These are phyloP conservation scores for Dysphania ambrosioides DNA, from an alignment of 148 eudicot genomes.

Conservation along the genomic window DNA sequence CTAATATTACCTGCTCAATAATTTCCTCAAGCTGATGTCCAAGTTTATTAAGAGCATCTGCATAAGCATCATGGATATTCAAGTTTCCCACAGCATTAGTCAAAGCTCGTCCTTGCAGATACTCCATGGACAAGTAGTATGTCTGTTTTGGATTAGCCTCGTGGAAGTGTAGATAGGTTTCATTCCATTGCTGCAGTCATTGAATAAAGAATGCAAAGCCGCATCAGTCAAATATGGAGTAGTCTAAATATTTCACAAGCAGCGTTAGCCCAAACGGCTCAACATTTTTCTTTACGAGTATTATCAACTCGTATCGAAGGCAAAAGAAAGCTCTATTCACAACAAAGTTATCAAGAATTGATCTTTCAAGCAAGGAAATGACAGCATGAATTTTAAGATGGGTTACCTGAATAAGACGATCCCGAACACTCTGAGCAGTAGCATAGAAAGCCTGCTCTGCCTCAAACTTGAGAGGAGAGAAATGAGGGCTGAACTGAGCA, in stretches of 20 bases:
- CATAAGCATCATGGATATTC: constrained; percentile 74
- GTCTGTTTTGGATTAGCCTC: constrained; percentile 90
- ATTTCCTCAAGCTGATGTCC: constrained; percentile 93
- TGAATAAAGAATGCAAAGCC: constrained; percentile 13
- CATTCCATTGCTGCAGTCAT: constrained; percentile 92
- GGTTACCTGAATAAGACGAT: constrained; percentile 73
- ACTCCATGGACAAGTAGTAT: constrained; percentile 97
- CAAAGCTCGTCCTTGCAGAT: constrained; percentile 94
- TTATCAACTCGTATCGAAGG: not conserved
- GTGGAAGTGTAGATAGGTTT: constrained; percentile 84
- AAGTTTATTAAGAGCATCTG: constrained; percentile 75
- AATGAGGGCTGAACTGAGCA: constrained; percentile 89
- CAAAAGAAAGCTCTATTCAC: not conserved
- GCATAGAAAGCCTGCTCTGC: constrained; percentile 96
- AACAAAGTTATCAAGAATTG: not conserved
- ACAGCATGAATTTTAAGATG: not conserved
- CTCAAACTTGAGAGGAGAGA: constrained; percentile 86
- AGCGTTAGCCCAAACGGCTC: not conserved
- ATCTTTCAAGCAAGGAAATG: not conserved
- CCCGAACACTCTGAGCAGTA: constrained; percentile 95
- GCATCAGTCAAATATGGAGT: constrained; percentile 11
- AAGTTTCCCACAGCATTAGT: constrained; percentile 95
- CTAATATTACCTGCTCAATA: constrained; percentile 58
- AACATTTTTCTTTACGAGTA: not conserved
- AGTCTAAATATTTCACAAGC: not conserved